Base-by-base conservation (phyloP, 306 rosid genomes). In the Begonia peltatifolia region DNA sequence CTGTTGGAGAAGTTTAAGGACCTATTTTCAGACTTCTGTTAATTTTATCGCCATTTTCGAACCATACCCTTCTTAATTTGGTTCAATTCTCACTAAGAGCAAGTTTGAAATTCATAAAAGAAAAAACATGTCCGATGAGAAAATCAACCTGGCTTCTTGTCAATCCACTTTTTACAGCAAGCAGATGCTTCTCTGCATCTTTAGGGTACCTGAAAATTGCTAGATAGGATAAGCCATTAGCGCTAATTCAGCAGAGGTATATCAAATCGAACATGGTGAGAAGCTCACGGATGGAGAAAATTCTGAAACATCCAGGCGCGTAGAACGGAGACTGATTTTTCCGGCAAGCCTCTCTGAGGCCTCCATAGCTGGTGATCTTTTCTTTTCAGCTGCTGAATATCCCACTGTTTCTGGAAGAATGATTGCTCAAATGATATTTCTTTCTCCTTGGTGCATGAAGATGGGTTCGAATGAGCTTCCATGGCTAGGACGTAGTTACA, bases 281-380 rank as follows among this genome's bases (percentile, higher is more conserved):
- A 50, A 41, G 61, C 92, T 76, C 62, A 90, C 95, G 99, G 99
- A 73, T 85, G 95, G 62, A 90, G 95, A 66, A 90, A 90, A 71
- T 90, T 90, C 58, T 83, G 94, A 79, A 85, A 90, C 95, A 90
- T 85, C 99, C 95, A 90, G 9, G 81, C 79, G 3, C 95, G 68
- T 20, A 89, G 68, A 60, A 84, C 97, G 0, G 97, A 84, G 54
- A 89, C 95, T 10, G 97, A 89, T 76, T 79, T 80, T 61, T 89
- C 97, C 0, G 97, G 97, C 79, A 89, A 80, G 55, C 97, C 97
- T 68, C 97, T 80, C 63, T 89, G 97, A 5, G 97, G 97, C 52
- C 95, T 80, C 97, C 95, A 90, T 56, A 86, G 52, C 12, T 80
- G 99, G 56, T 72, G 65, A 11, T 86, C 92, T 62, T 90, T 90